phyloP scores from a whole-genome alignment of 345 rosid species.

The Geranium brycei region DNA sequence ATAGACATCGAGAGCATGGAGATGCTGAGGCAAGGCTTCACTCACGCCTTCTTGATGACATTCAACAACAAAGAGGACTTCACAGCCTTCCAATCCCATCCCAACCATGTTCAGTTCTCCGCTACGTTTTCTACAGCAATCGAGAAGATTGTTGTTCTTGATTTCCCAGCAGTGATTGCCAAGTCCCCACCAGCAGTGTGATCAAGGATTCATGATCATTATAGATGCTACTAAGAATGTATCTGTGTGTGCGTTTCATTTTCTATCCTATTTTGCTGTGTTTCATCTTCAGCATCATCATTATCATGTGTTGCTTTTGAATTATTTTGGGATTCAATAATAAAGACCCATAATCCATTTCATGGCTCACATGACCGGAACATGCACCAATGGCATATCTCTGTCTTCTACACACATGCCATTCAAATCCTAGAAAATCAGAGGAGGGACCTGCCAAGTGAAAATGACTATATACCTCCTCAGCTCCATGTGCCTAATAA shows the following conservation, averaged over 20 bases:
- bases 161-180: slow-evolving; percentile 41
- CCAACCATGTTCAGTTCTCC: slow-evolving; percentile 67
- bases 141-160: slow-evolving; percentile 63
- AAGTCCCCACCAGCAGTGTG: slow-evolving; percentile 17
- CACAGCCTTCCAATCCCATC: slow-evolving; percentile 46
- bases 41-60: slow-evolving; percentile 71
- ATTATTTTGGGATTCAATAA: not conserved
- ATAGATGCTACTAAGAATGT: too few species aligned
- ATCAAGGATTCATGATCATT: not conserved
- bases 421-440: too few species aligned
- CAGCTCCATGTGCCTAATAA: too few species aligned
- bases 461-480: too few species aligned
- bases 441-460: too few species aligned
- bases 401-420: too few species aligned
- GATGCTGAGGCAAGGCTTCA: slow-evolving; percentile 86
- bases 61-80: slow-evolving; percentile 69
- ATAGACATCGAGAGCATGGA: slow-evolving; percentile 66
- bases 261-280: not conserved
- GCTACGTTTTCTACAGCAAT: slow-evolving; percentile 60
- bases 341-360: too few species aligned
- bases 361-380: too few species aligned
- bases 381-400: too few species aligned
- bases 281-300: not conserved
- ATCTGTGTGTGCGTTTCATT: too few species aligned
- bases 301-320: not conserved